Evolutionary conservation across 1,284 basidiomycete genomes (phyloP).

Genomic region (Pseudozyma sp.): DNA sequence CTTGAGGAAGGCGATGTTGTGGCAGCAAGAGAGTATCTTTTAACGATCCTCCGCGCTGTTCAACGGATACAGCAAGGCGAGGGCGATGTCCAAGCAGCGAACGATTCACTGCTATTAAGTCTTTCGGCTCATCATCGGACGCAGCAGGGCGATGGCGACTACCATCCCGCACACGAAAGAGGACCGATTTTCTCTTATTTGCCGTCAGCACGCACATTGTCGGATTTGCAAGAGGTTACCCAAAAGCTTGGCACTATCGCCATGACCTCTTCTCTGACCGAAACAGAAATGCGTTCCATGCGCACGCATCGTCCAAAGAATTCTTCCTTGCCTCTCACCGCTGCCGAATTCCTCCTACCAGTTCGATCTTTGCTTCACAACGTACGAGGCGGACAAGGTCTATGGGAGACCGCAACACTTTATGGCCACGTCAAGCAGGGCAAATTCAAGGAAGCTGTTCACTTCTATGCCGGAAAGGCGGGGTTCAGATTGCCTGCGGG

Average conservation of each 20-base stretch:
- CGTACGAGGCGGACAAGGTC: constrained; percentile 26
- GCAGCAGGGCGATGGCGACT: too few relatives aligned
- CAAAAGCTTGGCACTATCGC: constrained; percentile 27
- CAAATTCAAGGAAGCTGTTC: constrained; percentile 22
- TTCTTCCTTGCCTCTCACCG: constrained; percentile 6
- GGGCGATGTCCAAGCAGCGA: not conserved
- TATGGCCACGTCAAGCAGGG: constrained; percentile 24
- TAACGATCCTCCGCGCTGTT: constrained; percentile 17
- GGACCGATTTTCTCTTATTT: constrained; percentile 20
- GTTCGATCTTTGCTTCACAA: constrained; percentile 10
- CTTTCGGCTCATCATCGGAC: not conserved
- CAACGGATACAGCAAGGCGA: constrained; percentile 1
- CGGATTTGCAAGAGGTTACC: constrained; percentile 22
- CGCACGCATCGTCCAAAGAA: not conserved
- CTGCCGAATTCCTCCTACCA: constrained; percentile 32
- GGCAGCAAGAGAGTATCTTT: constrained; percentile 30
- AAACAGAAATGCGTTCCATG: constrained; percentile 15
- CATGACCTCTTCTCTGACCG: constrained; percentile 19
- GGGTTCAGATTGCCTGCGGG: constrained; percentile 37
- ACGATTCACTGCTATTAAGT: not conserved
- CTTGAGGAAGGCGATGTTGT: constrained; percentile 29
- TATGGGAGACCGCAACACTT: constrained; percentile 46
- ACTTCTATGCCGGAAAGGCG: constrained; percentile 21
- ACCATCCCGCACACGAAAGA: too few relatives aligned
- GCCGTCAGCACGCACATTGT: constrained; percentile 21